phyloP scores from a whole-genome alignment of 805 yeast species.

The Yamadazyma insecticola region DNA sequence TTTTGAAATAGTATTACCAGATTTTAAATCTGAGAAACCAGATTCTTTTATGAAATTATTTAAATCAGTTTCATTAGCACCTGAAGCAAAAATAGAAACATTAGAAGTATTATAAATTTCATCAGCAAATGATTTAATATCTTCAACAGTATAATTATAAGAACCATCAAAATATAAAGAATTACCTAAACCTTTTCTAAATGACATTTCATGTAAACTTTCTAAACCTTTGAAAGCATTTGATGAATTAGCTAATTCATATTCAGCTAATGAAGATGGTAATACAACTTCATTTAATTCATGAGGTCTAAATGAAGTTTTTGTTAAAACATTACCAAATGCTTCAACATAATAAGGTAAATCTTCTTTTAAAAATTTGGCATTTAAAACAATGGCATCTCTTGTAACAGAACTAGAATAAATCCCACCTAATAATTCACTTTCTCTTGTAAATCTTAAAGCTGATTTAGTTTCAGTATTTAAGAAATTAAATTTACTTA shows the following conservation, averaged over 20 bases:
- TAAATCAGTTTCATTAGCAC: constrained; percentile 71
- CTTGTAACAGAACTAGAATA: constrained; percentile 69
- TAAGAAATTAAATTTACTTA: constrained; percentile 79
- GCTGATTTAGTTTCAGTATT: constrained; percentile 82
- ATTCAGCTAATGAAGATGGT: constrained; percentile 71
- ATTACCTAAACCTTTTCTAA: constrained; percentile 85
- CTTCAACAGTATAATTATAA: constrained; percentile 51
- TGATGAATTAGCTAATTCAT: constrained; percentile 44
- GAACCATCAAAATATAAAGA: constrained; percentile 73
- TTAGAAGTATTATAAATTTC: constrained; percentile 66
- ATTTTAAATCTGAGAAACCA: constrained; percentile 57
- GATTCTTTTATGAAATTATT: constrained; percentile 62
- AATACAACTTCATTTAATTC: constrained; percentile 78
- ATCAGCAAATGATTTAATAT: constrained; percentile 62
- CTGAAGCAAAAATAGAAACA: constrained; percentile 66
- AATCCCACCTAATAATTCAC: constrained; percentile 88
- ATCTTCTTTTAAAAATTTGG: constrained; percentile 80
- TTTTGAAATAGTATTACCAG: constrained; percentile 47
- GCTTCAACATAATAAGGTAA: constrained; percentile 90
- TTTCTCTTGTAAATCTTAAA: constrained; percentile 88
- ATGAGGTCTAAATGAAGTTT: constrained; percentile 74
- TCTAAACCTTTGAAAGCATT: constrained; percentile 66
- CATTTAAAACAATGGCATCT: constrained; percentile 75
- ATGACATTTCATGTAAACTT: constrained; percentile 72
- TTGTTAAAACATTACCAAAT: constrained; percentile 66